Evolutionary conservation across 805 yeast species (phyloP).

Genomic region (Candida michaelii): DNA sequence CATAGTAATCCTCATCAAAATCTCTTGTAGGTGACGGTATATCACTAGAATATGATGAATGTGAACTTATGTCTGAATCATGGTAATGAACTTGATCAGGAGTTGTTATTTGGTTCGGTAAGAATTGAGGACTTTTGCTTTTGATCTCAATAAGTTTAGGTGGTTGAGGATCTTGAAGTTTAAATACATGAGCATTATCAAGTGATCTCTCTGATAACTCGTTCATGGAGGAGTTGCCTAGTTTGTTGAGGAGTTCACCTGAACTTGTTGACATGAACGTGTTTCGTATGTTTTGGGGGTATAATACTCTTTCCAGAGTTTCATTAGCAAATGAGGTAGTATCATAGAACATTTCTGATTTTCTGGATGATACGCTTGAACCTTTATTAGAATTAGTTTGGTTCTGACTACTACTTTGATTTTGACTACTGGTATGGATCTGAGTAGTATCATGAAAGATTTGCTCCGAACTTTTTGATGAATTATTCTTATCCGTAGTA

Average conservation of each 20-base stretch:
- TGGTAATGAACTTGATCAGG: constrained; percentile 13
- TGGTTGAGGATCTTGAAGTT: constrained; percentile 6
- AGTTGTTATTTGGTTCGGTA: constrained; percentile 1
- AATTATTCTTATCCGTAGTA: too few relatives aligned
- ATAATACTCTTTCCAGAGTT: constrained; percentile 7
- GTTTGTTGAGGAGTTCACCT: constrained; percentile 29
- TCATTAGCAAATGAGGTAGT: constrained; percentile 10
- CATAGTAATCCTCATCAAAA: constrained; percentile 1
- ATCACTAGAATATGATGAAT: constrained; percentile 10
- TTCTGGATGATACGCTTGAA: constrained; percentile 1
- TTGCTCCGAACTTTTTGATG: too few relatives aligned
- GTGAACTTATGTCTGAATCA: constrained; percentile 16
- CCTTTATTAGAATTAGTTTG: neutral
- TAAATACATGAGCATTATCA: constrained; percentile 3
- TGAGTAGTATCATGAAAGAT: neutral
- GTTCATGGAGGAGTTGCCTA: constrained; percentile 17
- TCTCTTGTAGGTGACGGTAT: constrained; percentile 1
- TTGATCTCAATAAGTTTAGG: constrained; percentile 11
- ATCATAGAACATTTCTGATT: constrained; percentile 5
- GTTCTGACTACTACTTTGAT: too few relatives aligned
- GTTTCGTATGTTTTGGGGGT: neutral
- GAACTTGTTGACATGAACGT: constrained; percentile 14
- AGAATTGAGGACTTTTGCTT: constrained; percentile 4
- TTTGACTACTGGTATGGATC: too few relatives aligned
- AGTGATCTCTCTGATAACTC: constrained; percentile 9